A percentile compares a stretch with the other conserved stretches of the same genome.
phyloP scores from a whole-genome alignment of 2,329 filamentous ascomycete species.

The Claviceps maximensis region DNA sequence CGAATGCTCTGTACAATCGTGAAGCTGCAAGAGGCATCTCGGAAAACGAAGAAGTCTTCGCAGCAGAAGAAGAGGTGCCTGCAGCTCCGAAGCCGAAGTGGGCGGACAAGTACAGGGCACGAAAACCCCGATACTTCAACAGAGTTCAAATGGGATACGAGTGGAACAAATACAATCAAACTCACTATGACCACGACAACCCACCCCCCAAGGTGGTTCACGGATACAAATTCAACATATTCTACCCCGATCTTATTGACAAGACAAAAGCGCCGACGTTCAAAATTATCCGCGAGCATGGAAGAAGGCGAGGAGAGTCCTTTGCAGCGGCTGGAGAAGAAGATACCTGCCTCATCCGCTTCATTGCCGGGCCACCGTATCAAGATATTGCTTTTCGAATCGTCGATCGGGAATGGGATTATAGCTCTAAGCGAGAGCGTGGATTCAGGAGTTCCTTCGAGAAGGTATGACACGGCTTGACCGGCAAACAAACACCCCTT shows the following conservation, averaged over 20 bases:
- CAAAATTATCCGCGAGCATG: constrained; percentile 87
- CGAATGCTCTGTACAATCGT: constrained; percentile 79
- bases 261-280: constrained; percentile 91
- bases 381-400: constrained; percentile 96
- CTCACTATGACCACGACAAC: constrained; percentile 97
- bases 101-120: constrained; percentile 72
- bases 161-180: constrained; percentile 99
- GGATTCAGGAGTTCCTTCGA: constrained; percentile 96
- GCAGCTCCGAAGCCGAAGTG: constrained; percentile 52
- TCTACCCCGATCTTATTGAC: constrained; percentile 94
- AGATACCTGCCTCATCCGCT: constrained; percentile 91
- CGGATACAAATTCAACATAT: constrained; percentile 99
- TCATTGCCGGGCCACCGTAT: constrained; percentile 89
- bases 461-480: constrained; percentile 51
- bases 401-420: constrained; percentile 98
- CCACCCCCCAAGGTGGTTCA: constrained; percentile 96
- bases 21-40: constrained; percentile 83
- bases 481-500: constrained; percentile 3
- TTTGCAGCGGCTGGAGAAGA: constrained; percentile 90
- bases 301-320: constrained; percentile 77
- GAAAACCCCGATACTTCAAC: constrained; percentile 95
- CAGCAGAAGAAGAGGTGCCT: constrained; percentile 69
- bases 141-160: constrained; percentile 98
- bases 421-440: constrained; percentile 85
- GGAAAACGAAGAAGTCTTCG: constrained; percentile 93